Evolutionary conservation across 73 alveolate species (phyloP), one percentile per base, ranked within the genome.

Genomic region (Tetrahymena borealis): DNA sequence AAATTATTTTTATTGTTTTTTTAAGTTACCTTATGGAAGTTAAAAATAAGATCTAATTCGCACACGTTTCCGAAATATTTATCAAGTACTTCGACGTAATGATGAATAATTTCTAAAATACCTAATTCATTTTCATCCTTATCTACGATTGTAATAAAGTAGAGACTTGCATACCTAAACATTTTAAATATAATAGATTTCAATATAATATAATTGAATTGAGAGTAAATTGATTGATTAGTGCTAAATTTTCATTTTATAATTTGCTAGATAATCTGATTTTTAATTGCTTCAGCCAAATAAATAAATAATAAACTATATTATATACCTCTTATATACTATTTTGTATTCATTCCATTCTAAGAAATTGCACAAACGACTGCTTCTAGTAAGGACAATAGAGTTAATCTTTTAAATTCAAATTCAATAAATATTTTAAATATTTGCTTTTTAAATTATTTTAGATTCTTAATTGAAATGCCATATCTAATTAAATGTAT

Each of bases 11-110:
- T n/a, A n/a, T n/a, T n/a, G n/a, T n/a, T n/a, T n/a, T n/a, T n/a
- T n/a, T n/a, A n/a, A n/a, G n/a, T 78, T 41, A 96, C 98, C 95
- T 98, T 95, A 91, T 98, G 99, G 94, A 98, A 98, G 95, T 98
- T 98, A 93, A 98, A 98, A 78, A 98, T 98, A 90, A 98, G 93
- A 91, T 98, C 99, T 91, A 98, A 94, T 94, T 98, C 99, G 93
- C 99, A 98, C 35, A 98, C 99, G 94, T 98, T 98, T 12, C 99
- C 99, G 93, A 98, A 98, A 91, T 98, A 98, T 91, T 99, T 95
- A 94, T 98, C 99, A 32, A 98, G 96, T 20, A 96, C 96, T 96
- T 98, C 99, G 35, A 98, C 99, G 91, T 92, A 98, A 91, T 98
- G 99, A 94, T 98, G 99, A 78, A 98, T 96, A 39, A 98, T 91